phyloP scores from a whole-genome alignment of 2,329 filamentous ascomycete species.

The Graphilbum sp. region DNA sequence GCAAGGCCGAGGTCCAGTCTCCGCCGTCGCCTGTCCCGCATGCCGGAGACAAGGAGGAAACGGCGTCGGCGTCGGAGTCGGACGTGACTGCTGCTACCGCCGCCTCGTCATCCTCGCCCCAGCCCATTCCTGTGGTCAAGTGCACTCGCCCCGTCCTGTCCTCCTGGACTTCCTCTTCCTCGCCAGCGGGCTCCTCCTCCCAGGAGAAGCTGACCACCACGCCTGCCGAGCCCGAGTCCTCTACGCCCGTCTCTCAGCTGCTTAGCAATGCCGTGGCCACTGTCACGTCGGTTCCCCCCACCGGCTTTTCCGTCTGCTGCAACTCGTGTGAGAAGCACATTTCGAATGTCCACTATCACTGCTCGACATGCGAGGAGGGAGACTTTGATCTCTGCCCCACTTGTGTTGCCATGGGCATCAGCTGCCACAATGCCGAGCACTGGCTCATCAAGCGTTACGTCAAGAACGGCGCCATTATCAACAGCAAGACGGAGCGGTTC shows the following conservation, averaged over 20 bases:
- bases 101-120: neutral
- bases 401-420: constrained; percentile 60
- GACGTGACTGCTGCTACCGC: neutral
- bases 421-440: constrained; percentile 65
- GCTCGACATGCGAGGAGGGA: constrained; percentile 78
- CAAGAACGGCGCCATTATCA: constrained; percentile 60
- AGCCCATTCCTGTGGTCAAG: too few relatives aligned
- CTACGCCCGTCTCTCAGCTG: too few relatives aligned
- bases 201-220: neutral
- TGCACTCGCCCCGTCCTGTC: too few relatives aligned
- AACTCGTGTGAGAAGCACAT: constrained; percentile 74
- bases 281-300: neutral
- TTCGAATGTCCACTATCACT: constrained; percentile 78
- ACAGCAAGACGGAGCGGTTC: constrained; percentile 72
- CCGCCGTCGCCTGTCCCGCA: neutral
- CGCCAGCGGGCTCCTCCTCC: too few relatives aligned
- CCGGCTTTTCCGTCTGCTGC: constrained; percentile 71
- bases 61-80: too few relatives aligned
- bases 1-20: neutral
- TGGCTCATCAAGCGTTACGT: constrained; percentile 91
- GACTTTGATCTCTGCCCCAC: constrained; percentile 83
- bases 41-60: neutral
- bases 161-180: too few relatives aligned
- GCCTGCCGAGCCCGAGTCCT: neutral
- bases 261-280: neutral